Conservation (phyloP, 163 green algal species). For the Prototheca stagnorum region DNA sequence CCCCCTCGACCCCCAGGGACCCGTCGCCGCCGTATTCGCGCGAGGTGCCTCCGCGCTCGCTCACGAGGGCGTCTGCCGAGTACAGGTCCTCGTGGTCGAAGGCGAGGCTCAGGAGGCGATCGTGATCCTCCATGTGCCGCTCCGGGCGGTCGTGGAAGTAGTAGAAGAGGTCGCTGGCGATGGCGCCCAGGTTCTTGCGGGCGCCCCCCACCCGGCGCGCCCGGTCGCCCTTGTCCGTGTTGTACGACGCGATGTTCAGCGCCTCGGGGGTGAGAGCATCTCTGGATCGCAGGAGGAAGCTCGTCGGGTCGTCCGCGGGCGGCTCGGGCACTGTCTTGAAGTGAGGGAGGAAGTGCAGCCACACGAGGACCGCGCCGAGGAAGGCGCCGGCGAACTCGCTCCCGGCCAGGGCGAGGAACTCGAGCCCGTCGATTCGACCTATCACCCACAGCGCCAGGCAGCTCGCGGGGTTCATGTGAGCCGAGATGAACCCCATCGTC, state of each 20-base stretch:
- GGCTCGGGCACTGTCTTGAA: slow-evolving; percentile 37
- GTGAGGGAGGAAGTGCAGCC: slow-evolving; percentile 34
- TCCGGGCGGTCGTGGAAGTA: neutral
- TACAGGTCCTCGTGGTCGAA: neutral
- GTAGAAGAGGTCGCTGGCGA: slow-evolving; percentile 7
- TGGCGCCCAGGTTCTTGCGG: neutral
- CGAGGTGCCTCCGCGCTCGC: no score
- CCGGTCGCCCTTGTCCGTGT: slow-evolving; percentile 2
- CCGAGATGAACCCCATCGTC: slow-evolving; percentile 23
- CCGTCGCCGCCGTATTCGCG: no score
- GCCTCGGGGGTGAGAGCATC: slow-evolving; percentile 16
- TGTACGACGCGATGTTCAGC: slow-evolving; percentile 26
- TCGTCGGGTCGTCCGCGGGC: slow-evolving; percentile 1
- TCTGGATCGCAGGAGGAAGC: slow-evolving; percentile 20
- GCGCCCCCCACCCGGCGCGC: neutral
- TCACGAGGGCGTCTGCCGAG: no score
- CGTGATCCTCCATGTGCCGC: slow-evolving; percentile 2
- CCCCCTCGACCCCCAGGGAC: neutral
- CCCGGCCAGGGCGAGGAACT: slow-evolving; percentile 17
- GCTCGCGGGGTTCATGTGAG: slow-evolving; percentile 30
- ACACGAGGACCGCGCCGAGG: slow-evolving; percentile 27
- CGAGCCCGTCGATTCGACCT: slow-evolving; percentile 16
- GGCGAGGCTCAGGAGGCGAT: slow-evolving; percentile 2
- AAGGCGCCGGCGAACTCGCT: slow-evolving; percentile 29
- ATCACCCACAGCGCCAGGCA: slow-evolving; percentile 17